Evolutionary conservation across 1,284 basidiomycete species (phyloP), one percentile per base, ranked within the genome.

Genomic region (Golubevia sp.): DNA sequence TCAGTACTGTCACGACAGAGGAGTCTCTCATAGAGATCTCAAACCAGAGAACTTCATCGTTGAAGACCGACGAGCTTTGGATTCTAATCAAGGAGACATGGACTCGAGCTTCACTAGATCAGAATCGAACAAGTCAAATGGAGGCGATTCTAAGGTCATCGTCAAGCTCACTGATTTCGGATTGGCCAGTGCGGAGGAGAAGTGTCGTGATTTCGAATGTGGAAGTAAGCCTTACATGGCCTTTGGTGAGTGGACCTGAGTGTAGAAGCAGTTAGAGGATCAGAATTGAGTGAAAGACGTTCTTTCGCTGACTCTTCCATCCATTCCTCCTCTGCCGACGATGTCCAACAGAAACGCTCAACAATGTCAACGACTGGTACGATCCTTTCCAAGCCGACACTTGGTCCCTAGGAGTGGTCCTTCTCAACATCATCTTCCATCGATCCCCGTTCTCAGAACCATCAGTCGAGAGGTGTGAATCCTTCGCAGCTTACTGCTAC

Each of bases 191-290:
- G 91, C 89, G 11, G 93, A 97, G 76, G 85, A 89, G 66, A 90
- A 92, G 64, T 94, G 92, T 68, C 90, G 92, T 66, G 96, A 99
- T 85, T 95, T 99, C 88, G 95, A 98, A 84, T 99, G 97, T 85
- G 96, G 96, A 62, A 96, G 93, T 84, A 94, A 95, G 67, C 96
- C 96, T 0, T 99, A 99, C 86, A 98, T 99, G 96, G 95, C 94
- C 76, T 98, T 91, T 84, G 92, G 92, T 93, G 73, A 67, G 91
- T 74, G 5, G 26, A 20, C 30, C 5, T 18, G 20, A 57, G 3
- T 20, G 26, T 5, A 44, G 7, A 44, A 7, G 20, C 25, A 7
- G 5, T 23, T 21, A 5, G 26, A 30, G 54, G 54, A 56, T 8
- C 25, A 5, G 49, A 20, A 21, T 5, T 3, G 4, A 20, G 3